Base-by-base conservation (phyloP, 148 eudicot species). In the Cornus controversa region DNA sequence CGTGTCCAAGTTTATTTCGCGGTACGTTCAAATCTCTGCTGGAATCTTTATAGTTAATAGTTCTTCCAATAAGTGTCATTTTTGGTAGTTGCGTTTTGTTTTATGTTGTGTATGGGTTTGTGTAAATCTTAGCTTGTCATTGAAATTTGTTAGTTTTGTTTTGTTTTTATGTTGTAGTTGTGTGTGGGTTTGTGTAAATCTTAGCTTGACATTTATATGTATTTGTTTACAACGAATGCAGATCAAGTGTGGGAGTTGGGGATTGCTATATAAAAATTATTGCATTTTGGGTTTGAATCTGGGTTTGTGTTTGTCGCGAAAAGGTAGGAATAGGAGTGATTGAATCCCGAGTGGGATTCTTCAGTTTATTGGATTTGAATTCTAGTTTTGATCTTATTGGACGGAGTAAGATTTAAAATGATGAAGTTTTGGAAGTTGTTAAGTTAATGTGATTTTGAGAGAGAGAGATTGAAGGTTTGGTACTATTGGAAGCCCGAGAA, bases 201-300 rank as follows among this genome's bases (percentile, higher is more conserved):
- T 63, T 63, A 37, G 47, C 3, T 67, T 83, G 42, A 11, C 20
- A 26, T 13, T 60, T 63, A 31, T 11, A 16, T 2, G 28, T 42
- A 20, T 70, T 45, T 64, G 50, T 10, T 62, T 23, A 24, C 40
- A n/a, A 4, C 24, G 2, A 20, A 14, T 50, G 74, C 77, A 79
- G 77, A 68, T 79, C 66, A 47, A 75, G 69, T 62, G 45, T 24
- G 69, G 29, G 47, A n/a, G 23, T 83, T 62, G 27, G 6, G 29
- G 42, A 54, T 73, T 22, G 9, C 57, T 31, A n/a, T 22, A 70
- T 15, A 57, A 31, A 67, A 31, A 29, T 40, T 31, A 74, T 34
- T 31, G 34, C 34, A 31, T 31, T 31, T 31, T 31, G 34, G 2
- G 34, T 31, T 31, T 31, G 34, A 31, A 31, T 31, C 34, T 70